Evolutionary conservation across 1,139 yeast species (phyloP), one percentile per base, ranked within the genome.

Genomic region (Nakaseomyces glabratus): DNA sequence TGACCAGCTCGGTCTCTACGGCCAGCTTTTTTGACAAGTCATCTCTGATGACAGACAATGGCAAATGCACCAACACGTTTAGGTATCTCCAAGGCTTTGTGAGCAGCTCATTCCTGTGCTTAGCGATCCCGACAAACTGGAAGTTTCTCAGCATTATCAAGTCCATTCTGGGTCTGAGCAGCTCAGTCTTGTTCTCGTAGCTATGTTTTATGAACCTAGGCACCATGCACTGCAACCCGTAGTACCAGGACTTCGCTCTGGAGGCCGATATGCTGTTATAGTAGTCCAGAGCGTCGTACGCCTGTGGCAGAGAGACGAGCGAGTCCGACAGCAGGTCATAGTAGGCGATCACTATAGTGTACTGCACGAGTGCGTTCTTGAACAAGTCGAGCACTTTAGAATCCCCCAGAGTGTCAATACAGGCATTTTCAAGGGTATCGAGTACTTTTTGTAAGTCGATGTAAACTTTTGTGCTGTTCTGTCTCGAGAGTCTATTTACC

Each of bases 161-260:
- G 38, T 38, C 34, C 4, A 32, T 6, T 12, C 24, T 19, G 15
- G 24, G n/a, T 7, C 21, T 26, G 20, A 19, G 16, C 7, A 32
- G 6, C 8, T 25, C 28, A 14, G n/a, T 22, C 24, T 14, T 32
- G 21, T 26, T 26, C 10, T 12, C 15, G 30, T 26, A 26, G 10
- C 30, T 18, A 24, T 32, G 34, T 7, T 10, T 20, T 8, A 28
- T 8, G 12, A 23, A 11, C 3, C 19, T 22, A 1, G 34, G 10
- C 1, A 66, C 67, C 6, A 58, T 40, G 1, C 55, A 57, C 40
- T 63, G 71, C 19, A 60, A 17, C 2, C 60, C 47, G 36, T 62
- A 63, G 1, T 58, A 29, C 2, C 48, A 33, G 7, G 53, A 42
- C 38, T 55, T 56, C 28, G 46, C 44, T 2, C 45, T 50, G 6